Evolutionary conservation across 2,329 filamentous ascomycete genomes (phyloP).

Genomic region (Celoporthe dispersa): DNA sequence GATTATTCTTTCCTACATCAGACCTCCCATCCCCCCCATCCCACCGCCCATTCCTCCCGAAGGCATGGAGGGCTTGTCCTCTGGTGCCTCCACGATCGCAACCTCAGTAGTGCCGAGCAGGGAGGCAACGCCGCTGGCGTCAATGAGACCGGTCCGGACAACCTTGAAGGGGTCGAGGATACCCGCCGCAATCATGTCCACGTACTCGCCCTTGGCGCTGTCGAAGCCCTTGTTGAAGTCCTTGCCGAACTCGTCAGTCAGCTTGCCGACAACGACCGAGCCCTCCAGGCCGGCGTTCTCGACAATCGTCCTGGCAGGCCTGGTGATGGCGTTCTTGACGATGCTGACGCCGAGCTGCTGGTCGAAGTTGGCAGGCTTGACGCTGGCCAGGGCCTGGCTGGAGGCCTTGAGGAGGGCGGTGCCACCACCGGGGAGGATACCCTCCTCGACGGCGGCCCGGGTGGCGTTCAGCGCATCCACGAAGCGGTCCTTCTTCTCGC

Average conservation of each 20-base stretch:
- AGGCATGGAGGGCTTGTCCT: slow-evolving; percentile 77
- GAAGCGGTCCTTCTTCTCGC: slow-evolving; percentile 99
- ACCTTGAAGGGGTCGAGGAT: slow-evolving; percentile 99
- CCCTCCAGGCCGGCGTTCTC: slow-evolving; percentile 98
- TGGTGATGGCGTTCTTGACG: slow-evolving; percentile 96
- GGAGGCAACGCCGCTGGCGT: slow-evolving; percentile 94
- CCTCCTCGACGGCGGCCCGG: slow-evolving; percentile 96
- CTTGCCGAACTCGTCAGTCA: slow-evolving; percentile 85
- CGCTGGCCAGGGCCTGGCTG: slow-evolving; percentile 77
- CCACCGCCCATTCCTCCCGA: slow-evolving; percentile 53
- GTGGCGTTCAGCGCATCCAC: slow-evolving; percentile 98
- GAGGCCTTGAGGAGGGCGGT: slow-evolving; percentile 98
- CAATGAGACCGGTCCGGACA: slow-evolving; percentile 91
- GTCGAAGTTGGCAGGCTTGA: slow-evolving; percentile 96
- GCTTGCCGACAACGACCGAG: slow-evolving; percentile 95
- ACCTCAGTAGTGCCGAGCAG: slow-evolving; percentile 98
- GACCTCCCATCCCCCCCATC: slow-evolving; percentile 53
- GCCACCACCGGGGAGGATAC: slow-evolving; percentile 97
- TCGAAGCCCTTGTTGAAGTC: slow-evolving; percentile 99
- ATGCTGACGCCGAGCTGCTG: slow-evolving; percentile 98
- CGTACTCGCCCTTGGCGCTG: slow-evolving; percentile 95
- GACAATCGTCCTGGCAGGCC: slow-evolving; percentile 90
- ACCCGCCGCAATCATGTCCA: slow-evolving; percentile 96
- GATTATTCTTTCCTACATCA: slow-evolving; percentile 57
- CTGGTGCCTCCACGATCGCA: slow-evolving; percentile 92